These are phyloP conservation scores for Aspergillus sp. DNA, from an alignment of 2,329 filamentous ascomycete species.

Conservation along the genomic window DNA sequence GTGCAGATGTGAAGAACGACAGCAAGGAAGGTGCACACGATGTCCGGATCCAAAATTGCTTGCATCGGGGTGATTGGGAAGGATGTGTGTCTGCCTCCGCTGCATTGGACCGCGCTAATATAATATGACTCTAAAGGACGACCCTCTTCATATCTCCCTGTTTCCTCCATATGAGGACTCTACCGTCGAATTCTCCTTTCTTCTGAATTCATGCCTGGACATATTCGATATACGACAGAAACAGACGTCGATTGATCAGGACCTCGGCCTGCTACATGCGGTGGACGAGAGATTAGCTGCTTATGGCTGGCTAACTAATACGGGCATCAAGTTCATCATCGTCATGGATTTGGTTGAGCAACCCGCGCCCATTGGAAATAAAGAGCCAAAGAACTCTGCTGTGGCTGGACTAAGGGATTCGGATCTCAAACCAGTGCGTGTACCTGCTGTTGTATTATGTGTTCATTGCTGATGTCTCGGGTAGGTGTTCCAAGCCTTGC, in stretches of 20 bases:
- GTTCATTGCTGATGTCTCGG: constrained; percentile 1
- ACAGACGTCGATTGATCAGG: constrained; percentile 64
- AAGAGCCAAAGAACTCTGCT: constrained; percentile 23
- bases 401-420: constrained; percentile 66
- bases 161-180: constrained; percentile 64
- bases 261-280: constrained; percentile 84
- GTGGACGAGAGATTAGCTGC: constrained; percentile 86
- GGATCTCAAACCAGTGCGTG: constrained; percentile 70
- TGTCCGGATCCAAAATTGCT: constrained; percentile 65
- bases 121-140: constrained; percentile 55
- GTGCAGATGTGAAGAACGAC: no score
- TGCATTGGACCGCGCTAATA: constrained; percentile 1
- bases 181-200: constrained; percentile 75
- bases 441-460: constrained; percentile 3
- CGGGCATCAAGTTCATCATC: constrained; percentile 80
- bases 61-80: constrained; percentile 91
- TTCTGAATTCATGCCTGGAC: constrained; percentile 54
- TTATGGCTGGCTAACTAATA: constrained; percentile 96
- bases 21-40: constrained; percentile 14
- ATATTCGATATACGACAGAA: constrained; percentile 81
- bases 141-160: constrained; percentile 85
- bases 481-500: constrained; percentile 78
- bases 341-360: constrained; percentile 84
- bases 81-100: constrained; percentile 52
- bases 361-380: constrained; percentile 29